Evolutionary conservation across 495 filamentous ascomycete genomes (phyloP), one percentile per base, ranked within the genome.

Genomic region (Podospora didyma): DNA sequence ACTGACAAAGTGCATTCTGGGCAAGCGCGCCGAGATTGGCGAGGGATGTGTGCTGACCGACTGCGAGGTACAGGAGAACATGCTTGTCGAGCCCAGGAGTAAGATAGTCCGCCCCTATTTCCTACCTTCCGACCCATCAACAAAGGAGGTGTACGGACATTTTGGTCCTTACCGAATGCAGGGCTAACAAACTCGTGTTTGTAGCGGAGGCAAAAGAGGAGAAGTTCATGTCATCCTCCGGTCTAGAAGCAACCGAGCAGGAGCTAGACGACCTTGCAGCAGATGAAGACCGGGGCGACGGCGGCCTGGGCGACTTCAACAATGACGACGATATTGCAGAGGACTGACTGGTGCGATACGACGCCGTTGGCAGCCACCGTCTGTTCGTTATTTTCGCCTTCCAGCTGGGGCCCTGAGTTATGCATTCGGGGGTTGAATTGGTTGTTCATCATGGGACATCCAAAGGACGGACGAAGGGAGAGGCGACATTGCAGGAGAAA

Each of bases 41-140:
- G 85, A 87, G 22, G 87, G 87, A 46, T 87, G 82, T 46, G 77
- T 79, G 17, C 73, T 98, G 53, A 89, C 84, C 53, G 90, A 97
- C 56, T 96, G 91, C 62, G 92, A 96, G 70, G 84, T 97, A 2
- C 89, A 96, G 68, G 89, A 96, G 69, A 89, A 86, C 28, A 80
- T 87, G 66, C 73, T 88, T n/a, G 89, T 97, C 12, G 83, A 87
- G 56, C 84, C 89, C 21, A 86, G 83, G 63, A 92, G 84, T 86
- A 73, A 80, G 83, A 82, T n/a, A n/a, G n/a, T n/a, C n/a, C n/a
- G 12, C 10, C 37, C 20, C 4, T 39, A 31, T 44, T 26, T 23
- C 31, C 31, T 34, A 51, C 31, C 26, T 35, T 46, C n/a, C 35
- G 16, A 9, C 39, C 34, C 20, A 16, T 20, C 34, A 19, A 59